These are phyloP conservation scores for Canna indica DNA, from an alignment of 176 grass and related monocot species.

Conservation along the genomic window DNA sequence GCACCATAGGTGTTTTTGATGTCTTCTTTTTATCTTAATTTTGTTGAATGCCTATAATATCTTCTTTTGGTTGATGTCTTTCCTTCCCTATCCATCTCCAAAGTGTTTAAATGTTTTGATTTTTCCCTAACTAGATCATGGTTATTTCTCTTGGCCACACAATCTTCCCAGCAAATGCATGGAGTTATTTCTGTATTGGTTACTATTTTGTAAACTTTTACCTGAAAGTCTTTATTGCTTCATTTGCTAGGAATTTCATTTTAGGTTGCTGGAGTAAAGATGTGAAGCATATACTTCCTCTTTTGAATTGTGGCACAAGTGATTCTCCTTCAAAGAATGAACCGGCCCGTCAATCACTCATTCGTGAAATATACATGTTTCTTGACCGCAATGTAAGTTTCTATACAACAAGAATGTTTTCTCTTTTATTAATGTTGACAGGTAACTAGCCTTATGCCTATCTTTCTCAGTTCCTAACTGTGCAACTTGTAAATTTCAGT, in stretches of 20 bases:
- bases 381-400: constrained; percentile 85
- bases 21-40: not conserved
- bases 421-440: not conserved
- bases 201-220: constrained; percentile 7
- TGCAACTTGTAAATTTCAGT: not conserved
- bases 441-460: not conserved
- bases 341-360: constrained; percentile 38
- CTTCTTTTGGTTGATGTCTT: not conserved
- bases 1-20: too few species aligned
- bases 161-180: too few species aligned
- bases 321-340: constrained; percentile 49
- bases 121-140: not conserved
- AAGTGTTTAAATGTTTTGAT: not conserved
- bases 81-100: not conserved
- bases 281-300: constrained; percentile 63
- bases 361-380: constrained; percentile 77
- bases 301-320: constrained; percentile 64
- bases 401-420: constrained; percentile 3
- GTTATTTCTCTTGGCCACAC: not conserved
- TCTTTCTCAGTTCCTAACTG: not conserved
- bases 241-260: constrained; percentile 75
- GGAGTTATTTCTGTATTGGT: not conserved
- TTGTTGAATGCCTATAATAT: not conserved
- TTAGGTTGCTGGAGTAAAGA: constrained; percentile 82
- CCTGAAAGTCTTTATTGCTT: constrained; percentile 25